Conservation (phyloP, 179 eudicot genomes). For the Pouteria campechiana region DNA sequence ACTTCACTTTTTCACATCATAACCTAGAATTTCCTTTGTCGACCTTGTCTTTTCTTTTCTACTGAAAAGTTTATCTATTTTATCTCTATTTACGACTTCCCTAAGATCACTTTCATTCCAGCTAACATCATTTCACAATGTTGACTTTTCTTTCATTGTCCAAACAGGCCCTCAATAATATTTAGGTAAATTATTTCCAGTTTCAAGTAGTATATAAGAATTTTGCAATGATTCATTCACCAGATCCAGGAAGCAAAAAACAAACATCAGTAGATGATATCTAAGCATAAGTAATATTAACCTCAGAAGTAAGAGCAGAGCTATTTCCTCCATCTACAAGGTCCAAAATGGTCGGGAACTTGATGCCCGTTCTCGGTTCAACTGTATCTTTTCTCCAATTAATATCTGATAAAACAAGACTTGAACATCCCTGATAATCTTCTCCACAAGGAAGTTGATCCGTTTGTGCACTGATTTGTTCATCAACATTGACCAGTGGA, state of each 20-base stretch:
- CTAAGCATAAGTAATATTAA: constrained; percentile 2
- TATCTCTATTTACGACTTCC: too few species aligned
- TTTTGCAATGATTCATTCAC: too few species aligned
- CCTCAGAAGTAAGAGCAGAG: constrained; percentile 60
- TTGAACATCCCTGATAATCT: constrained; percentile 31
- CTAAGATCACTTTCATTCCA: too few species aligned
- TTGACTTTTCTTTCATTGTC: too few species aligned
- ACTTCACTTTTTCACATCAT: too few species aligned
- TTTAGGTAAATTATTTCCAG: too few species aligned
- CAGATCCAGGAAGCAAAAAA: background rate
- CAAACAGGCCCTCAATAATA: too few species aligned
- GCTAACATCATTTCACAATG: too few species aligned
- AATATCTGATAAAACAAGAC: constrained; percentile 22
- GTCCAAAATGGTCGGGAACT: constrained; percentile 62
- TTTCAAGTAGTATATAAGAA: too few species aligned
- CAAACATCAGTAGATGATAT: background rate
- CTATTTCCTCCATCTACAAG: constrained; percentile 31
- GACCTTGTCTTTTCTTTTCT: too few species aligned
- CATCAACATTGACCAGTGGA: constrained; percentile 30
- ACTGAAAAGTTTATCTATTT: too few species aligned
- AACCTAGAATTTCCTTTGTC: too few species aligned
- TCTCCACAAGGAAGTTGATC: constrained; percentile 48
- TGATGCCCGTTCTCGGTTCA: constrained; percentile 84
- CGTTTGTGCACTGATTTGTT: constrained; percentile 25
- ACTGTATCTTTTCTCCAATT: constrained; percentile 43